Conservation (phyloP, 768 basidiomycete species). For the Crepidotus variabilis region DNA sequence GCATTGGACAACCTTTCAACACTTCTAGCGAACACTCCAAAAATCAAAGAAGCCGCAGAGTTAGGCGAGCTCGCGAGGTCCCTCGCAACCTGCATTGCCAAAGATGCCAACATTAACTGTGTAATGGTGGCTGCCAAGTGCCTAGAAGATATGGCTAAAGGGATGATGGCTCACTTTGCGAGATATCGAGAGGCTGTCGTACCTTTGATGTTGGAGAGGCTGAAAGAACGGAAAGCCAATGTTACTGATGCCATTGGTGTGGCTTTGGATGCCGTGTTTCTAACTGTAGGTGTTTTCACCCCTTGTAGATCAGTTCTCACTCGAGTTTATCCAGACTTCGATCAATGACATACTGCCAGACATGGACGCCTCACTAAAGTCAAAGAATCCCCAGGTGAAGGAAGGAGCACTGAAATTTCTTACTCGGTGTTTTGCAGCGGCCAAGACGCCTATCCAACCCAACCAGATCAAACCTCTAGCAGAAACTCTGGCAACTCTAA, state of each 20-base stretch:
- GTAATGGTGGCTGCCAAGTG: constrained; percentile 86
- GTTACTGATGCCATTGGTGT: constrained; percentile 87
- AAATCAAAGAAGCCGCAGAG: constrained; percentile 78
- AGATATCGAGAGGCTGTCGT: constrained; percentile 71
- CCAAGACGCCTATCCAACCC: constrained; percentile 64
- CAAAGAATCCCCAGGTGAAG: constrained; percentile 97
- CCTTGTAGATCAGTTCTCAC: constrained; percentile 8
- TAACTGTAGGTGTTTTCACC: constrained; percentile 54
- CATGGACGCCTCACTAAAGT: constrained; percentile 67
- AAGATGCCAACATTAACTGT: constrained; percentile 93
- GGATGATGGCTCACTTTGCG: constrained; percentile 70
- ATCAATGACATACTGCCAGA: constrained; percentile 83
- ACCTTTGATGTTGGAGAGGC: constrained; percentile 74
- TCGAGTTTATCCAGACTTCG: constrained; percentile 52
- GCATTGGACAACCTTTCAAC: constrained; percentile 79
- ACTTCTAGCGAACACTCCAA: constrained; percentile 63
- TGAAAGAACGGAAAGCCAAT: constrained; percentile 91
- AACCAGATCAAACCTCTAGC: constrained; percentile 80
- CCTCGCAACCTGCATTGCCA: constrained; percentile 75
- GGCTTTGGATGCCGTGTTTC: constrained; percentile 86
- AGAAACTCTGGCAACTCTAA: constrained; percentile 66
- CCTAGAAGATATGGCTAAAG: constrained; percentile 82
- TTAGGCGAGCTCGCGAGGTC: constrained; percentile 73
- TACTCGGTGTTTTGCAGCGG: constrained; percentile 68
- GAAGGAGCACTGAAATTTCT: constrained; percentile 90